Evolutionary conservation across 805 yeast genomes (phyloP).

Genomic region (Clavispora santaluciae): DNA sequence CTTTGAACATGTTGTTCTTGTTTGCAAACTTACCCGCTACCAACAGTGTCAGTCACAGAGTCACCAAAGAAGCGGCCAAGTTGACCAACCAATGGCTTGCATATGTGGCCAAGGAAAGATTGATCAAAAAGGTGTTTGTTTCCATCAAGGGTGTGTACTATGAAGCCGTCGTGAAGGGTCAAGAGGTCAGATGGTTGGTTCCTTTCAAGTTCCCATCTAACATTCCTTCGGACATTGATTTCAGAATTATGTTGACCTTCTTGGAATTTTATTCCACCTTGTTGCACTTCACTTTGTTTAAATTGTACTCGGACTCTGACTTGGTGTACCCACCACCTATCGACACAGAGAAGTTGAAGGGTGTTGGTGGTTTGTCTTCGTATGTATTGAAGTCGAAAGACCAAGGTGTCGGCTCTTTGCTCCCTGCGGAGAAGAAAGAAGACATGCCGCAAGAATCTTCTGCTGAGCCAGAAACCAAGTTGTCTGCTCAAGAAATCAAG

Average conservation of each 20-base stretch:
- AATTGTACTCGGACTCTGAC: conserved; percentile 78
- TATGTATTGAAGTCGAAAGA: conserved; percentile 63
- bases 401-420: conserved; percentile 29
- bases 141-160: conserved; percentile 96
- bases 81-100: conserved; percentile 96
- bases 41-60: conserved; percentile 68
- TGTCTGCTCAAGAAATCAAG: conserved; percentile 38
- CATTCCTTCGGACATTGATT: conserved; percentile 90
- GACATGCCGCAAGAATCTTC: neutral
- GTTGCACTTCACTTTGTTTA: conserved; percentile 79
- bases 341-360: conserved; percentile 65
- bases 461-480: conserved; percentile 22
- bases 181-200: conserved; percentile 91
- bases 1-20: conserved; percentile 88
- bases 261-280: conserved; percentile 93
- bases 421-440: conserved; percentile 26
- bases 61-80: conserved; percentile 82
- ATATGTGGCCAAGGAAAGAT: conserved; percentile 77
- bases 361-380: conserved; percentile 85
- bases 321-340: conserved; percentile 89
- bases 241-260: conserved; percentile 94
- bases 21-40: conserved; percentile 96
- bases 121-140: conserved; percentile 84
- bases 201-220: conserved; percentile 97
- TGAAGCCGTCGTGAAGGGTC: conserved; percentile 85